Percentiles rank a stretch among this genome's conserved stretches.
Conservation (phyloP, 164 flowering plant genomes). For the Kalanchoe fedtschenkoi region DNA sequence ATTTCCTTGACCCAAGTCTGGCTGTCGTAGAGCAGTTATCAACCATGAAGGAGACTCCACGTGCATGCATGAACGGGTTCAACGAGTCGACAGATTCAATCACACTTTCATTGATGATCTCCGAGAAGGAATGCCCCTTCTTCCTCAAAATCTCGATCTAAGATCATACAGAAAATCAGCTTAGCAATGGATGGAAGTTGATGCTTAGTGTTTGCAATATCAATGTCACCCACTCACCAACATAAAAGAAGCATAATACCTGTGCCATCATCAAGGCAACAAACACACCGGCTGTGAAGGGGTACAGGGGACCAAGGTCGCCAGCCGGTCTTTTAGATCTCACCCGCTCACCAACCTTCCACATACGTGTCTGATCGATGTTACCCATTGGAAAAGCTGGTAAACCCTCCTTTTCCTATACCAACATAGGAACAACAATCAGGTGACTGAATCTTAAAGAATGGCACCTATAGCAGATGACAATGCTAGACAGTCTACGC, state of each 20-base stretch:
- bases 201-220: too few relatives aligned
- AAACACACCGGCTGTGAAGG: slow-evolving; percentile 92
- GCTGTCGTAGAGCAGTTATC: slow-evolving; percentile 98
- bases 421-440: neutral
- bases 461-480: too few relatives aligned
- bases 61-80: slow-evolving; percentile 97
- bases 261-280: slow-evolving; percentile 98
- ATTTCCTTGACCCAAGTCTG: slow-evolving; percentile 81
- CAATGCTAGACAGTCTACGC: neutral
- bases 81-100: slow-evolving; percentile 88
- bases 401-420: slow-evolving; percentile 85
- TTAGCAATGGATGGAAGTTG: neutral
- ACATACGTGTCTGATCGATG: slow-evolving; percentile 93
- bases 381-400: slow-evolving; percentile 99
- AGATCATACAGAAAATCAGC: slow-evolving; percentile 3
- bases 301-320: slow-evolving; percentile 77
- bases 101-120: slow-evolving; percentile 91
- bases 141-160: slow-evolving; percentile 86
- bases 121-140: slow-evolving; percentile 92
- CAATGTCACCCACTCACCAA: too few relatives aligned
- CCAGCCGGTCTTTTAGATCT: slow-evolving; percentile 60
- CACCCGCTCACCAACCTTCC: slow-evolving; percentile 91
- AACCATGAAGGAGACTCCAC: slow-evolving; percentile 94
- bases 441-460: neutral
- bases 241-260: slow-evolving; percentile 29